These are phyloP conservation scores for Cryptococcus sp. DNA, from an alignment of 1,284 basidiomycete species.

Conservation along the genomic window DNA sequence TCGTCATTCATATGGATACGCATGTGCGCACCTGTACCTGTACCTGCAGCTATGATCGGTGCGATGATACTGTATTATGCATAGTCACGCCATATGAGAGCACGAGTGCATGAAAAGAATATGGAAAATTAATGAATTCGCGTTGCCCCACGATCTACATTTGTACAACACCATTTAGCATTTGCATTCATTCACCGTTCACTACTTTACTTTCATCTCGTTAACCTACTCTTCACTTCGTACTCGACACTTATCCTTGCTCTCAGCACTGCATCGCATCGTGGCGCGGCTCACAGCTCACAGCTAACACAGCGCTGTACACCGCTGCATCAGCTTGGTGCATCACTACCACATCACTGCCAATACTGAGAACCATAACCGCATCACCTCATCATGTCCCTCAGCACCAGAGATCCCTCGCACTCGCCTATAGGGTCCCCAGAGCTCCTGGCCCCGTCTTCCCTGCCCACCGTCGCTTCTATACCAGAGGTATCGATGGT, in stretches of 20 bases:
- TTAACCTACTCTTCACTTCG: not conserved
- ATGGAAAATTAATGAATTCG: not conserved
- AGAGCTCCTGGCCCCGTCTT: slow-evolving; percentile 21
- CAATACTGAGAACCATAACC: not conserved
- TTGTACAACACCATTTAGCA: not conserved
- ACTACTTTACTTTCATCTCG: not conserved
- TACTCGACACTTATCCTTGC: not conserved
- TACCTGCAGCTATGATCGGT: too few species aligned
- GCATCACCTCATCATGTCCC: too few species aligned
- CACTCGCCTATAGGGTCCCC: slow-evolving; percentile 8
- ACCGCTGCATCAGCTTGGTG: too few species aligned
- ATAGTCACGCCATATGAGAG: too few species aligned
- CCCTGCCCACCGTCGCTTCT: slow-evolving; percentile 12
- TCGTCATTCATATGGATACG: too few species aligned
- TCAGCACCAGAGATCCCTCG: too few species aligned
- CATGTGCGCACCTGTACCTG: too few species aligned
- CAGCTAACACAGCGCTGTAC: too few species aligned
- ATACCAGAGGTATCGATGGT: slow-evolving; percentile 50
- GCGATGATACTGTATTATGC: too few species aligned
- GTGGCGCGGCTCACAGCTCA: too few species aligned
- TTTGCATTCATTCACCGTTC: not conserved
- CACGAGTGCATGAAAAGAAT: not conserved
- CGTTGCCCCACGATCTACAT: not conserved
- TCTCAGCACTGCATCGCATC: too few species aligned
- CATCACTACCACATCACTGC: too few species aligned